phyloP scores from a whole-genome alignment of 2,329 filamentous ascomycete genomes.

The Aspergillus sp. region DNA sequence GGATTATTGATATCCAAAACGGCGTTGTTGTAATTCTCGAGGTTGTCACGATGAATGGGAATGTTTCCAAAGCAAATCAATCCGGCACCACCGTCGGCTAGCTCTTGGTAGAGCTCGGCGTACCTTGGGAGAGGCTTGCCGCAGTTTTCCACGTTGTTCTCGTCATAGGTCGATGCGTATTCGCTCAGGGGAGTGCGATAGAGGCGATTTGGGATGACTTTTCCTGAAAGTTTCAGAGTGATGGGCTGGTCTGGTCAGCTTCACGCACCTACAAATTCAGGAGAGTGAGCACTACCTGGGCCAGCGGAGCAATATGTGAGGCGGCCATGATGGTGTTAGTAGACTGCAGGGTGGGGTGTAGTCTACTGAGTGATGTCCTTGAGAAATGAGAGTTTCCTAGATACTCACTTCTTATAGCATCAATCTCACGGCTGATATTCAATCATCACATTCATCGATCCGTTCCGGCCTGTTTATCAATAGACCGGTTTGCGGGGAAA shows the following conservation, averaged over 20 bases:
- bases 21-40: conserved; percentile 26
- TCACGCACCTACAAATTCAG: no score
- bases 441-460: no score
- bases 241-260: conserved; percentile 10
- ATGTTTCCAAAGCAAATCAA: conserved; percentile 27
- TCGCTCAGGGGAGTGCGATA: conserved; percentile 23
- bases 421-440: no score
- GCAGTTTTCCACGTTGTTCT: conserved; percentile 19
- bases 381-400: background rate
- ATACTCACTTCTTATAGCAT: no score
- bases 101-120: conserved; percentile 17
- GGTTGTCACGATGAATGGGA: conserved; percentile 23
- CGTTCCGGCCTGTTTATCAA: no score
- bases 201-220: conserved; percentile 19
- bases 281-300: background rate
- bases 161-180: conserved; percentile 20
- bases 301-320: background rate
- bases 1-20: conserved; percentile 23
- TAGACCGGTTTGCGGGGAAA: no score
- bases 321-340: background rate
- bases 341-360: background rate
- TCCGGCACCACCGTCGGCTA: conserved; percentile 18
- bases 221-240: conserved; percentile 19
- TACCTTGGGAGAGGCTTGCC: conserved; percentile 19
- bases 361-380: background rate